These are phyloP conservation scores for Lanmaoa rubissima DNA, from an alignment of 768 basidiomycete genomes.

Conservation along the genomic window DNA sequence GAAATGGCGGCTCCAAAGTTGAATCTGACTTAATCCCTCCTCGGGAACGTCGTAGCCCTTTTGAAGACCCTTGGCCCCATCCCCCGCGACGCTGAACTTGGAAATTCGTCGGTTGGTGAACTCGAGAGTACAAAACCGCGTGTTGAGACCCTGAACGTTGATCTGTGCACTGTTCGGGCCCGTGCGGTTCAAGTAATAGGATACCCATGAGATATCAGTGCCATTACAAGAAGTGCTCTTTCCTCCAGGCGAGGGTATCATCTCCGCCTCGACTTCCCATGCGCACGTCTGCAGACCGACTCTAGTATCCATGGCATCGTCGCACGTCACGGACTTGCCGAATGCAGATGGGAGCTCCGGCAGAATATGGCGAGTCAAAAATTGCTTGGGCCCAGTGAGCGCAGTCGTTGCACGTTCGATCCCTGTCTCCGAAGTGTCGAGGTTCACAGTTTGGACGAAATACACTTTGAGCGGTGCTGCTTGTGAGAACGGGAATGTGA, in stretches of 20 bases:
- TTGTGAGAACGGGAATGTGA: conserved; percentile 61
- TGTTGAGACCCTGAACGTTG: conserved; percentile 53
- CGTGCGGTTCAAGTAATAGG: conserved; percentile 39
- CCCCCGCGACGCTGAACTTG: conserved; percentile 40
- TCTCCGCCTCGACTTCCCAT: conserved; percentile 42
- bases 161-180: conserved; percentile 48
- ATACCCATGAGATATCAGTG: conserved; percentile 39
- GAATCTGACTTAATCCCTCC: conserved; percentile 39
- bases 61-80: conserved; percentile 38
- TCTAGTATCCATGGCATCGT: conserved; percentile 18
- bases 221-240: background rate
- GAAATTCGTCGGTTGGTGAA: conserved; percentile 49
- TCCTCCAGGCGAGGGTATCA: conserved; percentile 40
- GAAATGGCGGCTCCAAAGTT: conserved; percentile 65
- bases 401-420: conserved; percentile 39
- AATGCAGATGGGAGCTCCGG: conserved; percentile 52
- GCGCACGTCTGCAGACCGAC: conserved; percentile 45
- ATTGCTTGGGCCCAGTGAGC: conserved; percentile 44
- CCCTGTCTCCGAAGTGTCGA: conserved; percentile 32
- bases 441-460: conserved; percentile 61
- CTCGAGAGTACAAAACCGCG: conserved; percentile 60
- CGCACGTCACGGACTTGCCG: conserved; percentile 35
- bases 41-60: conserved; percentile 38
- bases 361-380: conserved; percentile 43
- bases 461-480: conserved; percentile 64